A percentile compares a stretch with the other conserved stretches of the same genome.
These are phyloP conservation scores for Penicillium manginii DNA, from an alignment of 495 filamentous ascomycete species.

Conservation along the genomic window DNA sequence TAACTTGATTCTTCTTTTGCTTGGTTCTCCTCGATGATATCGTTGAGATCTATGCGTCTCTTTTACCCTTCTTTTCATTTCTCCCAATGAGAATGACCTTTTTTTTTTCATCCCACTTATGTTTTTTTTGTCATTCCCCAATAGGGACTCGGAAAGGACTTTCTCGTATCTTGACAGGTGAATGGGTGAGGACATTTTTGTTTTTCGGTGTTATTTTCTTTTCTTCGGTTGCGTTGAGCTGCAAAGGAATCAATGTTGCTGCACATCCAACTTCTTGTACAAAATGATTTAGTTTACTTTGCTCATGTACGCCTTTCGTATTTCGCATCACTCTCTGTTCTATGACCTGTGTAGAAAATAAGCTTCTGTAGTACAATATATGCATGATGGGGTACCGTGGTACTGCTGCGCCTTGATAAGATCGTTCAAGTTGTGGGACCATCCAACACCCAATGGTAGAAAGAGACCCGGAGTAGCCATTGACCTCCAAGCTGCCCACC, in stretches of 20 bases:
- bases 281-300: neutral
- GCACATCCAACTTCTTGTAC: conserved; percentile 1
- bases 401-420: too few relatives aligned
- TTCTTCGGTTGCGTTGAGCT: neutral
- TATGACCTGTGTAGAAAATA: neutral
- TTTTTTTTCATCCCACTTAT: conserved; percentile 6
- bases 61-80: conserved; percentile 12
- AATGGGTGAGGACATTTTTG: neutral
- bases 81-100: conserved; percentile 19
- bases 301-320: neutral
- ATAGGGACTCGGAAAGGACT: conserved; percentile 11
- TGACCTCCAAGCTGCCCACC: too few relatives aligned
- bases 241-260: neutral
- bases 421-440: too few relatives aligned
- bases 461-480: too few relatives aligned
- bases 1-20: conserved; percentile 15
- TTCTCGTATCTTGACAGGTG: conserved; percentile 2
- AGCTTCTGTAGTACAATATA: too few relatives aligned
- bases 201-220: neutral
- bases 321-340: neutral
- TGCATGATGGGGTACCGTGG: too few relatives aligned
- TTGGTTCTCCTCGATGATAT: neutral
- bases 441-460: too few relatives aligned
- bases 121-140: conserved; percentile 3
- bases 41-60: conserved; percentile 5